Base-by-base conservation (phyloP, 192 early-diverging fungal genomes). In the Gryganskiella cystojenkinii region DNA sequence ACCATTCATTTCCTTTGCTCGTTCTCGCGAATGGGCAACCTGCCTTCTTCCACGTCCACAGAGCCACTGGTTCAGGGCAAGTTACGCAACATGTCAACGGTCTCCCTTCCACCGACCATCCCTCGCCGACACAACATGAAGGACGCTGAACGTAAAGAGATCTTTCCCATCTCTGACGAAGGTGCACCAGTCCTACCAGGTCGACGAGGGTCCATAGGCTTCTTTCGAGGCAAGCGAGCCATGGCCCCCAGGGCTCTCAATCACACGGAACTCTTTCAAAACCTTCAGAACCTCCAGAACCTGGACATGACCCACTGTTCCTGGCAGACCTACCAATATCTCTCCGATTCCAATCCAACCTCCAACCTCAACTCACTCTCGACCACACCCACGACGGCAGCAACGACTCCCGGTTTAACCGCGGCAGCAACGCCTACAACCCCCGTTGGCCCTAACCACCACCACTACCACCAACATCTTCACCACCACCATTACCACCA, bases 1-100 rank as follows among this genome's bases (percentile, higher is more conserved):
- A 31, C 33, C 31, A 31, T 19, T 56, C 55, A 56, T 56, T 34
- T 25, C 28, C 55, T 56, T 31, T 56, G 55, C 55, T 31, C 37
- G 37, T 56, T 31, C 19, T 31, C 28, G 34, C 27, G 63, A 67
- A 78, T 78, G 74, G 74, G 74, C 74, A 78, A 78, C 61, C 24
- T 69, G 67, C 74, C 74, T 58, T 78, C 74, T 50, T 76, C 65
- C 45, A 78, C 67, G n/a, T 78, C 66, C 24, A 78, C 74, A 57
- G 74, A 78, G 61, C 74, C 74, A 3, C 43, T 69, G 60, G 73
- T 65, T 44, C 74, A 68, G 43, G 66, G 74, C 61, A 78, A 69
- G 46, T 61, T 68, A 37, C 60, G 74, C 49, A 78, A 78, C 67
- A 4, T 78, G 30, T 78, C 74, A 20, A 69, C 74, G 17, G 64